Percentiles rank a stretch among this genome's conserved stretches.
Conservation (phyloP, 2,329 filamentous ascomycete genomes). For the Monilinia fructigena region DNA sequence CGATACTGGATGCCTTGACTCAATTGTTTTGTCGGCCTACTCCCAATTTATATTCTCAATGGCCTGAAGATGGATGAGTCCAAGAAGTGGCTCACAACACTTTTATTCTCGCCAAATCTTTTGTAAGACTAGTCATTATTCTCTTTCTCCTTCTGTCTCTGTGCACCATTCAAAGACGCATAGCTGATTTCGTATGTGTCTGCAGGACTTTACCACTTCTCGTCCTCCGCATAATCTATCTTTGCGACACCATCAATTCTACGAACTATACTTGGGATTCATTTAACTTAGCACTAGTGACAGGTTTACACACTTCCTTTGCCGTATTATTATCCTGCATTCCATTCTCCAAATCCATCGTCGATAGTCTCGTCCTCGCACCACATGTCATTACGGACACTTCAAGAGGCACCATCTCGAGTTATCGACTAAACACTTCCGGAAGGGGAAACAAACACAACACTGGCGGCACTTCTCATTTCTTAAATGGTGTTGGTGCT, state of each 20-base stretch:
- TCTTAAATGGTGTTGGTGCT: background rate
- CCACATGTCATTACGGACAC: constrained; percentile 2
- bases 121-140: too few species aligned
- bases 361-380: constrained; percentile 14
- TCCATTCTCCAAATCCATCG: constrained; percentile 22
- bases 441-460: background rate
- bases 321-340: constrained; percentile 21
- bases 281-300: constrained; percentile 5
- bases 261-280: constrained; percentile 18
- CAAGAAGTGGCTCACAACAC: too few species aligned
- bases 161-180: too few species aligned
- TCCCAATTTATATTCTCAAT: too few species aligned
- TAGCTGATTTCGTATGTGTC: too few species aligned
- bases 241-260: background rate
- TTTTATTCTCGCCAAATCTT: too few species aligned
- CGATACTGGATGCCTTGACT: too few species aligned
- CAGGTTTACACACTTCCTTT: constrained; percentile 6
- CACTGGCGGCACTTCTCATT: background rate
- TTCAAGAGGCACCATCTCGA: background rate
- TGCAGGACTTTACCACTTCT: too few species aligned
- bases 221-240: too few species aligned
- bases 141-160: too few species aligned
- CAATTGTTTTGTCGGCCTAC: too few species aligned
- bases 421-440: background rate
- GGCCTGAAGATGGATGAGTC: too few species aligned